A percentile compares a stretch with the other conserved stretches of the same genome.
Evolutionary conservation across 1,284 basidiomycete genomes (phyloP).

Genomic region (Ustilago esculenta): DNA sequence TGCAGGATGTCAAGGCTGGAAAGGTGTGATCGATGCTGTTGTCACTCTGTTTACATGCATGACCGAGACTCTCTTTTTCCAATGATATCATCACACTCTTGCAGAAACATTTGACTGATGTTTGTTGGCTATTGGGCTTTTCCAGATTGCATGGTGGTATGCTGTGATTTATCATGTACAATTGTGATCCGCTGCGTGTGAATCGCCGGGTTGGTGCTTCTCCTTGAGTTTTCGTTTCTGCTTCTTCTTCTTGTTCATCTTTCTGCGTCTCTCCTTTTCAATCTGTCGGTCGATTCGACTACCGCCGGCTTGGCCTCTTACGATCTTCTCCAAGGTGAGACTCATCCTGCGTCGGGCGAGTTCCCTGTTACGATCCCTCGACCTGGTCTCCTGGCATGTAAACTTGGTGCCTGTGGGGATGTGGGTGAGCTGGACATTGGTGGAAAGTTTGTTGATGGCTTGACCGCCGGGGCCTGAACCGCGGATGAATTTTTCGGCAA

Average conservation of each 20-base stretch:
- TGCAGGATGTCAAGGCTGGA: conserved; percentile 35
- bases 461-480: conserved; percentile 65
- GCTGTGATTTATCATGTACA: no score
- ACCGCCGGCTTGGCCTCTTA: conserved; percentile 33
- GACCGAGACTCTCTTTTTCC: no score
- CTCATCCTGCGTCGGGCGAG: conserved; percentile 56
- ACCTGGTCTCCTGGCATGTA: conserved; percentile 58
- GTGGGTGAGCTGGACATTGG: conserved; percentile 58
- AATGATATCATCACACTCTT: no score
- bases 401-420: conserved; percentile 56
- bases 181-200: no score
- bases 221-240: conserved; percentile 38
- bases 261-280: conserved; percentile 48
- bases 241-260: conserved; percentile 58
- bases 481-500: conserved; percentile 62
- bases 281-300: conserved; percentile 44
- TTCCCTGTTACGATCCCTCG: conserved; percentile 54
- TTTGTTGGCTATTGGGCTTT: no score
- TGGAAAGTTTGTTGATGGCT: conserved; percentile 64
- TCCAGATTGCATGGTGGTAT: no score
- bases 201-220: conserved; percentile 13
- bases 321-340: conserved; percentile 48
- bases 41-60: no score
- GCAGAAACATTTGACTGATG: no score
- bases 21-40: no score